These are phyloP conservation scores for Phytopythium cucurbitacearum DNA, from an alignment of 352 stramenopile genomes.

Conservation along the genomic window DNA sequence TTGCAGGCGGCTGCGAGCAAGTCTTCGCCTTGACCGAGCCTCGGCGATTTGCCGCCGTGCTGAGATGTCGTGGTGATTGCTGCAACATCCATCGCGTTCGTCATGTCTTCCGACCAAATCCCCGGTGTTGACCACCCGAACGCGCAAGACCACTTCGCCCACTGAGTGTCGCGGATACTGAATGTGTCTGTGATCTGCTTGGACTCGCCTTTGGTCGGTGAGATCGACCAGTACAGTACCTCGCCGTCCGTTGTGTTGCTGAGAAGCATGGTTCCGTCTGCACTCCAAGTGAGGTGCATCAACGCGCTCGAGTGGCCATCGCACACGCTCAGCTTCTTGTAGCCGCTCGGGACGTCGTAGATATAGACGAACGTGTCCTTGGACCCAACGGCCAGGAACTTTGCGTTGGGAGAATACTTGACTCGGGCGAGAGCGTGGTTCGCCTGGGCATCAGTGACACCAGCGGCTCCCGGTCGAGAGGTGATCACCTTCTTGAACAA, in stretches of 20 bases:
- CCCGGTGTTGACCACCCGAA: conserved; percentile 65
- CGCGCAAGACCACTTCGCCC: conserved; percentile 62
- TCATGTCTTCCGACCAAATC: conserved; percentile 52
- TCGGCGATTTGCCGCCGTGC: conserved; percentile 8
- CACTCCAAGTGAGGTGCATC: conserved; percentile 86
- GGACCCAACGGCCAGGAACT: conserved; percentile 40
- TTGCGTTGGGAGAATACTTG: conserved; percentile 50
- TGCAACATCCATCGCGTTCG: conserved; percentile 48
- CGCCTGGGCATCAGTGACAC: conserved; percentile 2
- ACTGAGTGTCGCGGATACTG: conserved; percentile 46
- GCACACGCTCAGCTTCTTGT: conserved; percentile 59
- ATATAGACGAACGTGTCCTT: conserved; percentile 70
- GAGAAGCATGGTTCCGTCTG: conserved; percentile 70
- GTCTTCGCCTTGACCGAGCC: conserved; percentile 19
- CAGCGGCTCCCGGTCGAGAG: background rate
- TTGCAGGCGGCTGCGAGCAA: conserved; percentile 45
- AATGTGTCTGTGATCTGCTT: conserved; percentile 70
- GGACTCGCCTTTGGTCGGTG: conserved; percentile 19
- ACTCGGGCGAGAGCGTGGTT: conserved; percentile 27
- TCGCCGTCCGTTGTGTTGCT: conserved; percentile 75
- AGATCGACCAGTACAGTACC: conserved; percentile 51
- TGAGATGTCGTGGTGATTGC: conserved; percentile 32
- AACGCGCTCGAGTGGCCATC: conserved; percentile 81
- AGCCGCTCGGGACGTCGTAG: conserved; percentile 36
- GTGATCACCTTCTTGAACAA: conserved; percentile 43